phyloP scores from a whole-genome alignment of 768 basidiomycete species.

The Hysterangium stoloniferum region DNA sequence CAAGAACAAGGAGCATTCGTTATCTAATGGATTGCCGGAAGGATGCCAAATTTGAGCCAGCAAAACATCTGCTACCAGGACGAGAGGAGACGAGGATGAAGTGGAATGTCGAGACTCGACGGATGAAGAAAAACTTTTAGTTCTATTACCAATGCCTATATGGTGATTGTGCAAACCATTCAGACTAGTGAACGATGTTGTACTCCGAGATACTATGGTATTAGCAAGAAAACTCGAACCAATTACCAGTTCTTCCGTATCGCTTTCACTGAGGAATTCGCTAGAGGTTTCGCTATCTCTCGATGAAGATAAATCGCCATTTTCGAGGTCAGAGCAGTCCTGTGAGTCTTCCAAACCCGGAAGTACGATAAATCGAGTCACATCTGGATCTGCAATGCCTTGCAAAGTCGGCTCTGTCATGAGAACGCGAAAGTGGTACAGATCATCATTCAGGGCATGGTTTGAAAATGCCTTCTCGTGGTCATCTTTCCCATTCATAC shows the following conservation, averaged over 20 bases:
- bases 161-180: too few species aligned
- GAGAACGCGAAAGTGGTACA: constrained; percentile 37
- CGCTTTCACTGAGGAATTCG: constrained; percentile 9
- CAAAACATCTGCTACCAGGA: constrained; percentile 13
- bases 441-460: background rate
- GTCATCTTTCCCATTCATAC: background rate
- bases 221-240: constrained; percentile 62
- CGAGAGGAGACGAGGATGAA: constrained; percentile 12
- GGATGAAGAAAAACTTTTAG: too few species aligned
- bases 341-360: background rate
- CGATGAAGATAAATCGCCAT: constrained; percentile 3
- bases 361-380: constrained; percentile 46
- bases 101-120: constrained; percentile 12
- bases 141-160: too few species aligned
- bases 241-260: constrained; percentile 53
- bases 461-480: background rate
- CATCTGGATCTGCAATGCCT: constrained; percentile 43
- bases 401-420: constrained; percentile 69
- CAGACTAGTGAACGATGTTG: constrained; percentile 13
- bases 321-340: background rate
- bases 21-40: constrained; percentile 19
- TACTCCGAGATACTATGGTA: constrained; percentile 27
- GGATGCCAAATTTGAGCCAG: constrained; percentile 2
- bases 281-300: background rate
- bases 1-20: constrained; percentile 54